A percentile compares a stretch with the other conserved stretches of the same genome.
Evolutionary conservation across 1,284 basidiomycete species (phyloP).

Genomic region (Sutorius eximius): DNA sequence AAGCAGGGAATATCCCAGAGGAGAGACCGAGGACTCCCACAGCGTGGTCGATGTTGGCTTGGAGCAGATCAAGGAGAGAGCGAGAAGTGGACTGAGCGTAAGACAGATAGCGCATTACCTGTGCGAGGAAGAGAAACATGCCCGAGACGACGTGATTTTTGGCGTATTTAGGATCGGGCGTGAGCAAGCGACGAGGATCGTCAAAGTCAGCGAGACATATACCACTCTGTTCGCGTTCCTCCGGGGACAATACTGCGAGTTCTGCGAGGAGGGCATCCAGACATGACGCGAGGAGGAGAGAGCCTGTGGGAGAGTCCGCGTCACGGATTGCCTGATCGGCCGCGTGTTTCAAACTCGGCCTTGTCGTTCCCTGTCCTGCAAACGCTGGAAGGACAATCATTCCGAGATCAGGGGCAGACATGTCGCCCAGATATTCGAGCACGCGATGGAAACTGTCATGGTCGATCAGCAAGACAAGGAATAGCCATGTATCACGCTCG

Average conservation of each 20-base stretch:
- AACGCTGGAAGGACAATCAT: constrained; percentile 47
- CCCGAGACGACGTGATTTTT: constrained; percentile 54
- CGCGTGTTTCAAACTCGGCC: constrained; percentile 36
- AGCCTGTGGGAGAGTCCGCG: constrained; percentile 39
- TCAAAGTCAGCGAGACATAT: constrained; percentile 46
- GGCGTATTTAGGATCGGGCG: constrained; percentile 33
- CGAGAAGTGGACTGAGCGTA: constrained; percentile 36
- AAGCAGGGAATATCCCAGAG: constrained; percentile 59
- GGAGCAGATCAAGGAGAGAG: constrained; percentile 40
- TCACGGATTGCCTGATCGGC: constrained; percentile 43
- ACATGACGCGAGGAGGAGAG: constrained; percentile 44
- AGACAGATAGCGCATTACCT: constrained; percentile 53
- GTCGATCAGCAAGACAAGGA: neutral
- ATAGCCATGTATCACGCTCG: neutral
- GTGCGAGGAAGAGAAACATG: constrained; percentile 50
- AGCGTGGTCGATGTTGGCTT: constrained; percentile 32
- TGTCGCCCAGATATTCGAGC: neutral
- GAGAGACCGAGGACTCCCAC: constrained; percentile 59
- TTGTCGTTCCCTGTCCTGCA: constrained; percentile 53
- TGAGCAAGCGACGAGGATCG: constrained; percentile 40
- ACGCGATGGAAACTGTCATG: neutral
- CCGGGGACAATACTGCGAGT: constrained; percentile 42
- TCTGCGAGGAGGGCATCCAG: constrained; percentile 51
- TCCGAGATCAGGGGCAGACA: constrained; percentile 4
- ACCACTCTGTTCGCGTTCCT: constrained; percentile 37